These are phyloP conservation scores for Ceriops decandra DNA, from an alignment of 345 rosid genomes.

Conservation along the genomic window DNA sequence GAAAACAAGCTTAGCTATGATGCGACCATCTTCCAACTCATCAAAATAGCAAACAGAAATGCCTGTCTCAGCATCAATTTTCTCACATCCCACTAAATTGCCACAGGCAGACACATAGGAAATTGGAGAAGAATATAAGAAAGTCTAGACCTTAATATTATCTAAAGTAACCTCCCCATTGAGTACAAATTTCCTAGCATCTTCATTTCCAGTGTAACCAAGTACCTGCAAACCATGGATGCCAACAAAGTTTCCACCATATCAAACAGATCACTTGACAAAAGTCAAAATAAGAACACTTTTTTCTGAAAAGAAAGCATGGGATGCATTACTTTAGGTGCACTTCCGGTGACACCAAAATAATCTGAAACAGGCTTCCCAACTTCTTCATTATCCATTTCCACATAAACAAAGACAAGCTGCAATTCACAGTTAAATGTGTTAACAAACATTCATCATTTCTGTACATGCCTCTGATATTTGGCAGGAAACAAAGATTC, in stretches of 20 bases:
- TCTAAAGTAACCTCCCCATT: conserved; percentile 67
- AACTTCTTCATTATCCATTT: conserved; percentile 83
- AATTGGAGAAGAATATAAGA: conserved; percentile 1
- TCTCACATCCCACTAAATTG: neutral
- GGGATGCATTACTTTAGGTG: conserved; percentile 46
- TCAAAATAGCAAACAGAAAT: no score
- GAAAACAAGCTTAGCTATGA: neutral
- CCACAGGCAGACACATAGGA: neutral
- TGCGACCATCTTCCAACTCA: no score
- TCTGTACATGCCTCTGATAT: no score
- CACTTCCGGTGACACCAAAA: conserved; percentile 69
- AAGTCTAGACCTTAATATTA: conserved; percentile 57
- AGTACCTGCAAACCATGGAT: conserved; percentile 47
- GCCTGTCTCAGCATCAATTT: neutral
- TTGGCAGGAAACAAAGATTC: neutral
- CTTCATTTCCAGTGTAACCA: conserved; percentile 88
- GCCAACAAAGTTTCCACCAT: conserved; percentile 8
- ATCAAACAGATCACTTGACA: neutral
- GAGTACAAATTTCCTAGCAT: conserved; percentile 57
- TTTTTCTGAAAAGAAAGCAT: neutral
- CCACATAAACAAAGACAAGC: conserved; percentile 85
- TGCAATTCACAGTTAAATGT: conserved; percentile 30
- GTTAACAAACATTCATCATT: neutral
- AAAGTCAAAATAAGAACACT: neutral
- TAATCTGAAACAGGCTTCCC: conserved; percentile 94